Conservation (phyloP, 352 stramenopile species). For the Phytophthora sansomeana region DNA sequence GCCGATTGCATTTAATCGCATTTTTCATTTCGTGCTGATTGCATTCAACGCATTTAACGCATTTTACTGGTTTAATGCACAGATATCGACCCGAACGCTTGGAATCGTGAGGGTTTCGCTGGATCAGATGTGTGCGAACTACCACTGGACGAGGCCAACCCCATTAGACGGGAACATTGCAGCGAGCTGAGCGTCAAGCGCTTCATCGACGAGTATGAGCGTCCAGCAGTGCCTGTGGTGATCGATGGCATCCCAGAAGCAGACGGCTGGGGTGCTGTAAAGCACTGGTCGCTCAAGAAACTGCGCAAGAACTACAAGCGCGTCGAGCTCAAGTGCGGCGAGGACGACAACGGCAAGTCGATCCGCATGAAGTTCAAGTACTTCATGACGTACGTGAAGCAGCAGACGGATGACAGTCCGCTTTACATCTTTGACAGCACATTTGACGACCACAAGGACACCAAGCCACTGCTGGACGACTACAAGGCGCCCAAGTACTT, state of each 20-base stretch:
- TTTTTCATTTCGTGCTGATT: background rate
- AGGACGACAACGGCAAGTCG: conserved; percentile 81
- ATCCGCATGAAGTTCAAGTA: conserved; percentile 88
- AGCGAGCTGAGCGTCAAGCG: conserved; percentile 78
- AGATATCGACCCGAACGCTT: conserved; percentile 77
- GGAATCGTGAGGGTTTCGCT: conserved; percentile 82
- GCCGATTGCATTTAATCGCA: background rate
- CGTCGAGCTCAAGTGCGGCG: conserved; percentile 81
- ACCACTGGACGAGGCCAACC: conserved; percentile 69
- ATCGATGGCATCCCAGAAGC: conserved; percentile 86
- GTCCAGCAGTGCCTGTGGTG: conserved; percentile 71
- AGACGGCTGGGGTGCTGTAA: conserved; percentile 72
- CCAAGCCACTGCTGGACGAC: conserved; percentile 75
- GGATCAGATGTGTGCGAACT: conserved; percentile 84
- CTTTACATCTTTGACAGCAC: conserved; percentile 98
- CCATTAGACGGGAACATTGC: conserved; percentile 76
- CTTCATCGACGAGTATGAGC: conserved; percentile 91
- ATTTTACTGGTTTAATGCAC: background rate
- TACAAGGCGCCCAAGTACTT: conserved; percentile 89
- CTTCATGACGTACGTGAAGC: conserved; percentile 77
- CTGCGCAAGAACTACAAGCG: conserved; percentile 82
- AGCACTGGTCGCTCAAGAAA: conserved; percentile 84
- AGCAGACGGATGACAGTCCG: conserved; percentile 89
- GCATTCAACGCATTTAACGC: background rate
- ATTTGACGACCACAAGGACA: conserved; percentile 89